phyloP scores from a whole-genome alignment of 116 monocot species.

The Zostera marina region DNA sequence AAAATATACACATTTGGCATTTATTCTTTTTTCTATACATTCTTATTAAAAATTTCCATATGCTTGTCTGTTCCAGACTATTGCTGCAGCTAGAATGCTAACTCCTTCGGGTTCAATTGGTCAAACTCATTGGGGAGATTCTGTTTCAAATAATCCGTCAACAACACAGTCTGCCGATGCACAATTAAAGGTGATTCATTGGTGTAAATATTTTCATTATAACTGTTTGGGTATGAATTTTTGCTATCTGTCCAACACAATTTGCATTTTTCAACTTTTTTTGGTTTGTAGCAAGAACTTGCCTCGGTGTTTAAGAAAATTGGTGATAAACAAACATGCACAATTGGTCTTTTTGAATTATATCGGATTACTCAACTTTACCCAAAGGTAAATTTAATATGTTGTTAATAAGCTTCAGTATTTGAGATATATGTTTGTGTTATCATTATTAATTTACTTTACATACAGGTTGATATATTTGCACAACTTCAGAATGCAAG shows the following conservation, averaged over 20 bases:
- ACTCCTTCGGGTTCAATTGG: slow-evolving; percentile 83
- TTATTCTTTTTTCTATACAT: too few relatives aligned
- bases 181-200: slow-evolving; percentile 64
- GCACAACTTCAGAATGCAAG: slow-evolving; percentile 97
- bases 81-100: slow-evolving; percentile 98
- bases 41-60: too few relatives aligned
- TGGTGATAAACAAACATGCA: slow-evolving; percentile 95
- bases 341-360: slow-evolving; percentile 89
- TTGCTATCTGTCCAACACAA: too few relatives aligned
- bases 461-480: slow-evolving; percentile 86
- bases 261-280: background rate
- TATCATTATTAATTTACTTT: background rate
- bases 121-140: slow-evolving; percentile 90
- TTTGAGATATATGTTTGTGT: too few relatives aligned
- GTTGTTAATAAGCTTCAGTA: too few relatives aligned
- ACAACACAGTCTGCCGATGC: slow-evolving; percentile 84
- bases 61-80: slow-evolving; percentile 32
- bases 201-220: background rate
- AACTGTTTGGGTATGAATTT: background rate
- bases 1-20: too few relatives aligned
- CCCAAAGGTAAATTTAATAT: slow-evolving; percentile 45
- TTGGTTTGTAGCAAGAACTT: slow-evolving; percentile 72
- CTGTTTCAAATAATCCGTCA: slow-evolving; percentile 59
- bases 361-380: slow-evolving; percentile 90
- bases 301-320: slow-evolving; percentile 98